Percentiles rank a stretch among this genome's conserved stretches.
Conservation (phyloP, 257 asterid genomes). For the Gentiana straminea region DNA sequence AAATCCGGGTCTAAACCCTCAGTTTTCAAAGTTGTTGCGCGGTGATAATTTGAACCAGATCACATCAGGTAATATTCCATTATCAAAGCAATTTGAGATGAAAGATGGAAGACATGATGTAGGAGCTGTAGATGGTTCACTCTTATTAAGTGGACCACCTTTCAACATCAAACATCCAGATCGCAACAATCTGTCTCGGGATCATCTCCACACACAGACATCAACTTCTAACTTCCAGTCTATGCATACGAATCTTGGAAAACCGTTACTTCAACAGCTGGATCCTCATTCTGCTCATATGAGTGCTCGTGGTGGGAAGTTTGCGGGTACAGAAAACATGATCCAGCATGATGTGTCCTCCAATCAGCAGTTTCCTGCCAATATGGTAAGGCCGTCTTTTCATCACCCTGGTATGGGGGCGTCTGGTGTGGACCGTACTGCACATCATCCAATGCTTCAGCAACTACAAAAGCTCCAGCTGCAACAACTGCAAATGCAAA, state of each 20-base stretch:
- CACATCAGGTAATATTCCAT: constrained; percentile 20
- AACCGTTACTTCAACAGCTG: constrained; percentile 41
- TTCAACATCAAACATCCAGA: constrained; percentile 28
- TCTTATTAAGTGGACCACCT: constrained; percentile 27
- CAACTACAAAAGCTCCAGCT: constrained; percentile 2
- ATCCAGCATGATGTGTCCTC: constrained; percentile 35
- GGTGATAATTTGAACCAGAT: constrained; percentile 29
- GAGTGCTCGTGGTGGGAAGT: constrained; percentile 50
- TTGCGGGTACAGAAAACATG: constrained; percentile 36
- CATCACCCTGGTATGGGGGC: constrained; percentile 47
- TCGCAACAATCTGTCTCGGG: constrained; percentile 26
- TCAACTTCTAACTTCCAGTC: constrained; percentile 46
- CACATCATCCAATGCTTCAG: constrained; percentile 45
- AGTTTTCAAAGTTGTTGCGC: constrained; percentile 22
- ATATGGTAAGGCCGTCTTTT: constrained; percentile 41
- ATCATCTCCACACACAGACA: constrained; percentile 37
- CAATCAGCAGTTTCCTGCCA: constrained; percentile 39
- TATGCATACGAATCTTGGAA: constrained; percentile 41
- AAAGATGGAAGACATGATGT: constrained; percentile 29
- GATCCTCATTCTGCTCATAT: constrained; percentile 44
- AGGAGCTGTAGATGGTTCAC: constrained; percentile 30
- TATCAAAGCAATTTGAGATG: constrained; percentile 32
- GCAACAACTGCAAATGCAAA: constrained; percentile 29
- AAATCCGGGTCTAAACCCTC: constrained; percentile 35
- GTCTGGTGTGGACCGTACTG: constrained; percentile 46